Conservation (phyloP, 2,329 filamentous ascomycete species). For the Fusarium avenaceum region DNA sequence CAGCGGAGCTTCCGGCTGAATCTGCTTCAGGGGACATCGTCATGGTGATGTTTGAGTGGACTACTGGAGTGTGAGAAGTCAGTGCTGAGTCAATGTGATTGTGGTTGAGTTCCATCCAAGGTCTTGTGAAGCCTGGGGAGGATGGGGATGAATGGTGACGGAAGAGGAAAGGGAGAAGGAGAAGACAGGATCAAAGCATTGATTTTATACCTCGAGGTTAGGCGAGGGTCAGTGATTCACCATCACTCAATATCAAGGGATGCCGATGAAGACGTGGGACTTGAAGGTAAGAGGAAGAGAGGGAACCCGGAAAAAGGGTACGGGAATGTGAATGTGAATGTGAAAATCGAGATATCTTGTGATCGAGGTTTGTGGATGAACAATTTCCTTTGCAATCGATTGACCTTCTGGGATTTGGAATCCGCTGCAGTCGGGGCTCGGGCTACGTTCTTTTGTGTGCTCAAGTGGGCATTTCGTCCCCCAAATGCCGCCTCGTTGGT, state of each 20-base stretch:
- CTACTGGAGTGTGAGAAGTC: neutral
- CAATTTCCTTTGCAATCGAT: neutral
- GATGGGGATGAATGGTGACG: neutral
- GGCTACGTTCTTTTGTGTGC: neutral
- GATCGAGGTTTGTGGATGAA: neutral
- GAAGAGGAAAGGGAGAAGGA: neutral
- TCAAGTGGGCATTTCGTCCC: neutral
- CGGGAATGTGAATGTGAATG: neutral
- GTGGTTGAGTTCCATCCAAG: no score
- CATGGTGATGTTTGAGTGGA: no score
- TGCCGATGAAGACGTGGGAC: neutral
- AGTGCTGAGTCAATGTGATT: neutral
- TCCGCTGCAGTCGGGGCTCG: neutral
- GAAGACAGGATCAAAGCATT: accelerated
- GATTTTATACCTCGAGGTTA: conserved; percentile 1
- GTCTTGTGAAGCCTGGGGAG: no score
- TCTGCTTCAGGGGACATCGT: conserved; percentile 3
- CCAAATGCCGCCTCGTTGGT: conserved; percentile 4
- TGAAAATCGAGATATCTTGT: neutral
- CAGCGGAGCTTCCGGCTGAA: neutral
- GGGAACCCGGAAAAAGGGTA: accelerated
- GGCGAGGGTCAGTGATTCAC: conserved; percentile 2
- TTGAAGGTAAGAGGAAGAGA: accelerated
- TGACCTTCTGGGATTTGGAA: neutral
- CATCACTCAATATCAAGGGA: neutral